A percentile compares a stretch with the other conserved stretches of the same genome.
phyloP scores from a whole-genome alignment of 2,329 filamentous ascomycete genomes.

The Fusarium subglutinans region DNA sequence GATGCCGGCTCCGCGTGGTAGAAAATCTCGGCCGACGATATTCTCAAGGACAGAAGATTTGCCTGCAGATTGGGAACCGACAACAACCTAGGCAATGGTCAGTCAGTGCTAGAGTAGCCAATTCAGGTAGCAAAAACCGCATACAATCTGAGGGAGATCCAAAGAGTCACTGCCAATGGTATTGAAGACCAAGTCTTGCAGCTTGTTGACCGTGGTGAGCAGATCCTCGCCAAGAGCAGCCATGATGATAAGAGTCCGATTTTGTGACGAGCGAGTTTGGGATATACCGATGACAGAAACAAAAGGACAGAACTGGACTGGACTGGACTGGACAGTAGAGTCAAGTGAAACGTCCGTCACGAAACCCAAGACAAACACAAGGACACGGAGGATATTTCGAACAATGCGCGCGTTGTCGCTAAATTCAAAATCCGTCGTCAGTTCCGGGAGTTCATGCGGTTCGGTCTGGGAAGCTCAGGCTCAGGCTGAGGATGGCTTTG shows the following conservation, averaged over 20 bases:
- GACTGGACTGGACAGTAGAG: slow-evolving; percentile 7
- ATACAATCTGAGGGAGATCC: slow-evolving; percentile 96
- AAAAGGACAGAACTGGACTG: slow-evolving; percentile 18
- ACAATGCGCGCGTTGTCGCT: slow-evolving; percentile 42
- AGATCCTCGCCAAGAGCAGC: slow-evolving; percentile 95
- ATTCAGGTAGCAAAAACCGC: slow-evolving; percentile 46
- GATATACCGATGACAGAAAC: slow-evolving; percentile 21
- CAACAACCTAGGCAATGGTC: slow-evolving; percentile 77
- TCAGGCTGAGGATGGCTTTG: slow-evolving; percentile 14
- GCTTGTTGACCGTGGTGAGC: slow-evolving; percentile 94
- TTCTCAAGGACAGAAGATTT: slow-evolving; percentile 99
- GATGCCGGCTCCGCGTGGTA: slow-evolving; percentile 95
- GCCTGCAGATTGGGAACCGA: slow-evolving; percentile 96
- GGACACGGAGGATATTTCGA: slow-evolving; percentile 32
- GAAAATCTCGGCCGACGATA: slow-evolving; percentile 96
- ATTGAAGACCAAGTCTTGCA: slow-evolving; percentile 99
- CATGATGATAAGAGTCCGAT: slow-evolving; percentile 64
- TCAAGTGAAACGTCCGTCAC: slow-evolving; percentile 35
- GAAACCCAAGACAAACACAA: slow-evolving; percentile 18
- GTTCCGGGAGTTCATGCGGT: slow-evolving; percentile 44
- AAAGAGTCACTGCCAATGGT: slow-evolving; percentile 99
- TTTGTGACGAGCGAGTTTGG: slow-evolving; percentile 19
- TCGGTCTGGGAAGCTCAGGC: slow-evolving; percentile 25
- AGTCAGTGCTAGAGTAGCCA: slow-evolving; percentile 22
- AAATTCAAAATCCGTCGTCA: slow-evolving; percentile 38